Percentiles rank a stretch among this genome's conserved stretches.
phyloP scores from a whole-genome alignment of 441 rosid genomes.

The Flueggea neowawraea region DNA sequence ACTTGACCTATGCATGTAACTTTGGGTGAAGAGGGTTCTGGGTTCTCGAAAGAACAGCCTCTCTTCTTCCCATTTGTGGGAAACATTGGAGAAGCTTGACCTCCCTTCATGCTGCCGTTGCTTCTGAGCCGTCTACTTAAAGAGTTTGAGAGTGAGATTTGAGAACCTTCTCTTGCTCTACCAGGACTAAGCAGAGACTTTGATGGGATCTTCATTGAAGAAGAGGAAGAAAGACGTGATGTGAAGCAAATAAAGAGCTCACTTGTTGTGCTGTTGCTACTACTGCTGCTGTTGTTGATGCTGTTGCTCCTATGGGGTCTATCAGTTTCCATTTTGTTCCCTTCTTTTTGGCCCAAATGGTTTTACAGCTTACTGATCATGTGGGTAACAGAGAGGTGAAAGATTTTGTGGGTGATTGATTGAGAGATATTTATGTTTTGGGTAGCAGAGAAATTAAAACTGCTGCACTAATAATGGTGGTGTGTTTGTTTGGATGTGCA shows the following conservation, averaged over 20 bases:
- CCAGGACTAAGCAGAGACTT: slow-evolving; percentile 78
- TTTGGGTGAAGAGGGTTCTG: slow-evolving; percentile 90
- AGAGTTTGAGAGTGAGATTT: slow-evolving; percentile 74
- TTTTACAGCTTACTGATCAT: neutral
- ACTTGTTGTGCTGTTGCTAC: slow-evolving; percentile 21
- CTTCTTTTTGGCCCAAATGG: neutral
- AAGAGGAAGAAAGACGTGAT: slow-evolving; percentile 70
- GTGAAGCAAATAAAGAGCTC: slow-evolving; percentile 87
- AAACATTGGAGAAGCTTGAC: slow-evolving; percentile 84
- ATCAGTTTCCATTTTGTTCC: slow-evolving; percentile 52
- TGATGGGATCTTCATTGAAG: slow-evolving; percentile 80
- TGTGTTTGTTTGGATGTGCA: slow-evolving; percentile 10
- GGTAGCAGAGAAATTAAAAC: neutral
- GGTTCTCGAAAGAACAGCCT: slow-evolving; percentile 55
- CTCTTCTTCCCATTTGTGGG: slow-evolving; percentile 48
- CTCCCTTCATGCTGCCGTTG: slow-evolving; percentile 74
- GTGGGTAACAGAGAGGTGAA: neutral
- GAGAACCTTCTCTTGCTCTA: slow-evolving; percentile 44
- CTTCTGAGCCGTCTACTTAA: slow-evolving; percentile 65
- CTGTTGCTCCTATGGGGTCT: slow-evolving; percentile 71
- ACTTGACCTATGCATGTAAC: slow-evolving; percentile 97
- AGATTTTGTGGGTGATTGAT: neutral
- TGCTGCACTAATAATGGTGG: neutral
- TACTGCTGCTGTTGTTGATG: slow-evolving; percentile 26
- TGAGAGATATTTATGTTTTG: slow-evolving; percentile 9